Percentiles rank a stretch among this genome's conserved stretches.
phyloP scores from a whole-genome alignment of 1,284 basidiomycete genomes.

The Stygiomarasmius scandens region DNA sequence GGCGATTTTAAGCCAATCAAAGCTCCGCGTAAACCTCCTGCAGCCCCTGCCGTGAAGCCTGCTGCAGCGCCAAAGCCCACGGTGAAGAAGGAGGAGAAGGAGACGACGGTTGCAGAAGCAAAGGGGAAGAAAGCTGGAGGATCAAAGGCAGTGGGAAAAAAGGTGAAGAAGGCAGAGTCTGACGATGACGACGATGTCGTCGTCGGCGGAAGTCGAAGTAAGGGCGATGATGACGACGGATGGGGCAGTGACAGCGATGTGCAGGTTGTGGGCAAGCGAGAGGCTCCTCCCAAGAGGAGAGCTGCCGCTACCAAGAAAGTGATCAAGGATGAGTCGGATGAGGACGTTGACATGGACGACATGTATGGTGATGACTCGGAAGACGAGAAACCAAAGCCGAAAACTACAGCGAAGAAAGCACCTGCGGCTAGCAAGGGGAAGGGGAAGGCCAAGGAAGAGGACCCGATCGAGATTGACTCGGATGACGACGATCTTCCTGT shows the following conservation, averaged over 20 bases:
- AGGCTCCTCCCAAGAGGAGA: conserved; percentile 25
- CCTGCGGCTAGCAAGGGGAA: conserved; percentile 1
- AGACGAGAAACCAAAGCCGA: conserved; percentile 3
- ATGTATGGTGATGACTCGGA: neutral
- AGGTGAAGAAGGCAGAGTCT: conserved; percentile 4
- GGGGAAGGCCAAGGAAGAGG: neutral
- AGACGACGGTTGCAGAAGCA: conserved; percentile 26
- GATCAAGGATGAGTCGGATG: conserved; percentile 27
- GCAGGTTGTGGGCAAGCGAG: conserved; percentile 22
- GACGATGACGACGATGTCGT: conserved; percentile 19
- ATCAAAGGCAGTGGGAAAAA: neutral
- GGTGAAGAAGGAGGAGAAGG: conserved; percentile 21
- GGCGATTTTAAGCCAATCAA: conserved; percentile 27
- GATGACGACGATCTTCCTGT: conserved; percentile 13
- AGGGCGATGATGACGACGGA: conserved; percentile 26
- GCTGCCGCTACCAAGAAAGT: conserved; percentile 21
- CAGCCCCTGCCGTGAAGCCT: conserved; percentile 37
- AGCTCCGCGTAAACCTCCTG: conserved; percentile 28
- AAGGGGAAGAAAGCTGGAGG: conserved; percentile 16
- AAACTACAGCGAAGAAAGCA: neutral
- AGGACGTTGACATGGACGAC: conserved; percentile 25
- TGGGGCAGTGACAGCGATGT: conserved; percentile 24
- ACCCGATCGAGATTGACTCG: conserved; percentile 4
- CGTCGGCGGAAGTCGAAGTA: conserved; percentile 17
- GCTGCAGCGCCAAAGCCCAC: conserved; percentile 24